Evolutionary conservation across 129 eudicot species (phyloP).

Genomic region (Escallonia rubra): DNA sequence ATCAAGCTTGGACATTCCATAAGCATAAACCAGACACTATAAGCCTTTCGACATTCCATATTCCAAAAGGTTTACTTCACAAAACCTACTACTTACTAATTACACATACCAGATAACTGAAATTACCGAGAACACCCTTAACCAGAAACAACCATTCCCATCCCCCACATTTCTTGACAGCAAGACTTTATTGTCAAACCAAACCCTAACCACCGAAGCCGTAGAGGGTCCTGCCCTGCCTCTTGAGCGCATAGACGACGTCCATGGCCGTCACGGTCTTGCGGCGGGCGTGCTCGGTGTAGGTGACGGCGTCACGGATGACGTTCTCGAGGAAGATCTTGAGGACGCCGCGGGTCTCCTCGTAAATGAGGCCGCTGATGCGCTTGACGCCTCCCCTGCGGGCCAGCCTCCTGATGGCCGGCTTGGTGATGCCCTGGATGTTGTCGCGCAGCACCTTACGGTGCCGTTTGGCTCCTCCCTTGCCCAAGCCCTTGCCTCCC

Average conservation of each 20-base stretch:
- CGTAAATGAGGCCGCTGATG: neutral
- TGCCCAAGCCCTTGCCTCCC: neutral
- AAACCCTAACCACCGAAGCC: conserved; percentile 10
- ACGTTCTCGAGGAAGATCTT: conserved; percentile 8
- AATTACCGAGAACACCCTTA: too few species aligned
- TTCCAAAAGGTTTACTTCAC: too few species aligned
- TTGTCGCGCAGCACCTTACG: too few species aligned
- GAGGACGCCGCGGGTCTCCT: conserved; percentile 9
- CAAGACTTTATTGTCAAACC: neutral
- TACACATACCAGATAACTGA: too few species aligned
- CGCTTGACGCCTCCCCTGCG: too few species aligned
- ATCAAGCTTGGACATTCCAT: too few species aligned
- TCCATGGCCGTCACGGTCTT: conserved; percentile 9
- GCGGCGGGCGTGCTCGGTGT: conserved; percentile 8
- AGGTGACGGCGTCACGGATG: conserved; percentile 3
- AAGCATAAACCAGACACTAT: too few species aligned
- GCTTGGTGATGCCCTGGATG: too few species aligned
- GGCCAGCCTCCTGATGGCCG: too few species aligned
- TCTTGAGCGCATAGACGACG: conserved; percentile 8
- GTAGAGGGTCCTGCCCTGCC: conserved; percentile 10
- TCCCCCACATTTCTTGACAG: conserved; percentile 10
- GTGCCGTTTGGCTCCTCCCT: neutral
- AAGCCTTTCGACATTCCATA: too few species aligned
- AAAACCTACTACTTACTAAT: too few species aligned
- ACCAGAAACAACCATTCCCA: too few species aligned